phyloP scores from a whole-genome alignment of 805 yeast genomes.

The Aciculoconidium aculeatum region DNA sequence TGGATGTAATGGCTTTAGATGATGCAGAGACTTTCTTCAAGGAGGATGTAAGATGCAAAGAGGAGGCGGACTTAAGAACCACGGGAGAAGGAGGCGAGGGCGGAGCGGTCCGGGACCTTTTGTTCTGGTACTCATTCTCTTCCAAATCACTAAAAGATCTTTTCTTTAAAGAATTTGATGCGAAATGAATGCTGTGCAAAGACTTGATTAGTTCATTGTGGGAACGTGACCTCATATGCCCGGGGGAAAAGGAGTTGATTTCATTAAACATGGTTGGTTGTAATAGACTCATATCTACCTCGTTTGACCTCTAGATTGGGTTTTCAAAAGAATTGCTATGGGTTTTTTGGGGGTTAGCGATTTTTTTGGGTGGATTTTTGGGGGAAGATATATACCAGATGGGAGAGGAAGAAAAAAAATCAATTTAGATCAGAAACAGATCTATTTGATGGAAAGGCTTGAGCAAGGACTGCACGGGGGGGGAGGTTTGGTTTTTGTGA shows the following conservation, averaged over 20 bases:
- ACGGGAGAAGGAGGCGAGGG: conserved; percentile 34
- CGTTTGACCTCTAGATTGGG: too few relatives aligned
- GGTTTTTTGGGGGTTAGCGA: conserved; percentile 1
- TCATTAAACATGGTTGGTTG: conserved; percentile 14
- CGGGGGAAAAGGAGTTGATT: conserved; percentile 21
- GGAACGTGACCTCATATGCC: conserved; percentile 29
- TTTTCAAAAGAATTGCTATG: too few relatives aligned
- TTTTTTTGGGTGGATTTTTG: conserved; percentile 5
- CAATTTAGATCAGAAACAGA: too few relatives aligned
- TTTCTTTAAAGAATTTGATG: conserved; percentile 12
- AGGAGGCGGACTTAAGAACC: too few relatives aligned
- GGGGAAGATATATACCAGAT: conserved; percentile 4
- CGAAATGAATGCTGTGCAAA: conserved; percentile 5
- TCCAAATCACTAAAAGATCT: conserved; percentile 23
- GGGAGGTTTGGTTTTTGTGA: too few relatives aligned
- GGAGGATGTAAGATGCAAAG: conserved; percentile 1
- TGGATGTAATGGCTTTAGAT: conserved; percentile 3
- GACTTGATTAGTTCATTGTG: conserved; percentile 24
- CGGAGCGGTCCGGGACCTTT: conserved; percentile 43
- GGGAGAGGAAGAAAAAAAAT: too few relatives aligned
- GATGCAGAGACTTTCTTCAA: conserved; percentile 1
- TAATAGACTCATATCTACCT: conserved; percentile 5
- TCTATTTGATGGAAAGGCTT: too few relatives aligned
- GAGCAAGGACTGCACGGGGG: too few relatives aligned
- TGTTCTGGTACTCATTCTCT: conserved; percentile 8